Evolutionary conservation across 2,329 filamentous ascomycete genomes (phyloP).

Genomic region (Lasiodiplodia hormozganensis): DNA sequence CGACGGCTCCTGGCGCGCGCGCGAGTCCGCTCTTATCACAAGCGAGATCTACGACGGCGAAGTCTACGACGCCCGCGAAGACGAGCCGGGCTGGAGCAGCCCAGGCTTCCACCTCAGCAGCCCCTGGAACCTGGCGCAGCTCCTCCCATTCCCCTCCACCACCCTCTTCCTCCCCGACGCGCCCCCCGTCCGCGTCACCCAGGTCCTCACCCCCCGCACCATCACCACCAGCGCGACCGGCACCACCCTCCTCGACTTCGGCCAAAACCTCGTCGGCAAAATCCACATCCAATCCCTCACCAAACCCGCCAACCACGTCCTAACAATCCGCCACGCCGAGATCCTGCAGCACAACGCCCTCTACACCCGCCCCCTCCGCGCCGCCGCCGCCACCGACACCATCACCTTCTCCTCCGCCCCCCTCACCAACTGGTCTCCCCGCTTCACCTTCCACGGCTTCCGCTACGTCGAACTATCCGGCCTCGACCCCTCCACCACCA

Average conservation of each 20-base stretch:
- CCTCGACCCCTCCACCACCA: slow-evolving; percentile 44
- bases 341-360: slow-evolving; percentile 59
- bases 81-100: slow-evolving; percentile 32
- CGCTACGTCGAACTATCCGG: slow-evolving; percentile 58
- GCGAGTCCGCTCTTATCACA: slow-evolving; percentile 42
- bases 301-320: slow-evolving; percentile 50
- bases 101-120: slow-evolving; percentile 33
- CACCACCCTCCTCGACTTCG: slow-evolving; percentile 62
- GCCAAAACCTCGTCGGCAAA: slow-evolving; percentile 64
- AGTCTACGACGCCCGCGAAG: slow-evolving; percentile 53
- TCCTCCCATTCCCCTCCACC: slow-evolving; percentile 39
- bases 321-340: slow-evolving; percentile 61
- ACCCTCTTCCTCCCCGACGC: slow-evolving; percentile 51
- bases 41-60: slow-evolving; percentile 63
- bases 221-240: slow-evolving; percentile 49
- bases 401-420: slow-evolving; percentile 43
- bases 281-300: slow-evolving; percentile 48
- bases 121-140: slow-evolving; percentile 42
- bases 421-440: slow-evolving; percentile 51
- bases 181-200: slow-evolving; percentile 52
- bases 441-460: slow-evolving; percentile 62
- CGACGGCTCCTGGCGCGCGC: slow-evolving; percentile 50
- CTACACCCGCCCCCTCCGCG: slow-evolving; percentile 52
- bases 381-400: slow-evolving; percentile 52
- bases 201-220: slow-evolving; percentile 38